Evolutionary conservation across 345 rosid genomes (phyloP), one percentile per base, ranked within the genome.

Genomic region (Psidium guajava): DNA sequence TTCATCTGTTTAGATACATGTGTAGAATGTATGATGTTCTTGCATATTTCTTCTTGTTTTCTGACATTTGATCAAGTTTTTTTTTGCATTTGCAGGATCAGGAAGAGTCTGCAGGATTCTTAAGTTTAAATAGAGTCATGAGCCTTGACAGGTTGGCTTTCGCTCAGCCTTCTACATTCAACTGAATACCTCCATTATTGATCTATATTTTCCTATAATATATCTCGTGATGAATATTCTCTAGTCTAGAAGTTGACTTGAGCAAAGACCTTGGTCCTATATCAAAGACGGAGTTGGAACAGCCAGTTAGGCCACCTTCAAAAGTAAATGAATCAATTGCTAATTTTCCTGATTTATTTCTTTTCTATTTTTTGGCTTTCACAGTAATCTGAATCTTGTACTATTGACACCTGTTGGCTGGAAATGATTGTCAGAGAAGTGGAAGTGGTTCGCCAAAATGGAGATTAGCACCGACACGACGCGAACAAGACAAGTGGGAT

Each of bases 401-500:
- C 15, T 61, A 9, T 1, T 36, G 49, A 24, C 69, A 28, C 32
- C 32, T 21, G 27, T 53, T 53, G 50, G 56, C 57, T 16, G 55
- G 51, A 50, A 28, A 42, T 56, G 56, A 14, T 32, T 69, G 28
- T 24, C 89, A 92, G 95, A 91, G 82, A 13, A 87, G 86, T 12
- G 86, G 84, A 54, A 83, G 52, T 50, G 54, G 56, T 53, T 81
- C 89, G 8, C 89, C 83, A 12, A 95, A 89, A 87, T 95, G 99
- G 99, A 93, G 88, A 85, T 83, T 90, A 58, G 94, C 88, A n/a
- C 95, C 99, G 55, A 95, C 98, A 24, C 92, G 94, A 24, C 94
- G 93, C 1, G 96, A 95, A 89, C 96, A 94, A 88, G 96, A 93
- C n/a, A 97, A 95, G 88, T 97, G 99, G 99, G 98, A 94, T 86